A percentile compares a stretch with the other conserved stretches of the same genome.
These are phyloP conservation scores for Collybiopsis luxurians DNA, from an alignment of 768 basidiomycete species.

Conservation along the genomic window DNA sequence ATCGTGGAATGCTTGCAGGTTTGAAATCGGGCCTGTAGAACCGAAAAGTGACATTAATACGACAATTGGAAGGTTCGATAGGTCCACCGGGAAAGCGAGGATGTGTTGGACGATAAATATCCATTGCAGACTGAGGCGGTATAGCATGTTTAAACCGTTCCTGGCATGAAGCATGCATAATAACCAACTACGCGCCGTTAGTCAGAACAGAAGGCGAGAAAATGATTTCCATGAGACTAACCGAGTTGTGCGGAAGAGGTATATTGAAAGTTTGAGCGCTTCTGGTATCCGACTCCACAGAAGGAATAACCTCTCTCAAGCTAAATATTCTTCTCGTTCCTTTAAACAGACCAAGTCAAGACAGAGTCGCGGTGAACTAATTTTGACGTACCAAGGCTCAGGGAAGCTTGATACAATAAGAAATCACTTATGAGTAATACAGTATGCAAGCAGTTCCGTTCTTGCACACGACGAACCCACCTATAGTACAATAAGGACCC, in stretches of 20 bases:
- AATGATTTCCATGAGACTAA: too few species aligned
- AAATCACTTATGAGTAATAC: neutral
- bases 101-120: conserved; percentile 63
- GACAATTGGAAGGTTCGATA: conserved; percentile 55
- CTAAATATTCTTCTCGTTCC: conserved; percentile 71
- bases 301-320: conserved; percentile 73
- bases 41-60: conserved; percentile 85
- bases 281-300: conserved; percentile 53
- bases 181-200: conserved; percentile 51
- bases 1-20: conserved; percentile 62
- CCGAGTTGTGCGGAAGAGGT: conserved; percentile 76
- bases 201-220: conserved; percentile 2
- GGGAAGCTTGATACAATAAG: conserved; percentile 49
- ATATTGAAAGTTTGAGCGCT: conserved; percentile 74
- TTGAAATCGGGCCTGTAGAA: conserved; percentile 84
- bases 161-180: conserved; percentile 86
- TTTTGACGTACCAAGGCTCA: conserved; percentile 62
- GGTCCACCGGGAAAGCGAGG: conserved; percentile 24
- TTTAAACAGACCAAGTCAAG: conserved; percentile 19
- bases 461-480: conserved; percentile 5
- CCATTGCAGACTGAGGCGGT: conserved; percentile 68
- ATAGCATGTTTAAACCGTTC: conserved; percentile 80
- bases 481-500: conserved; percentile 80
- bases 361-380: neutral
- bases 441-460: neutral